phyloP scores from a whole-genome alignment of 371 early-diverging fungal genomes.

The Mortierella polycephala region DNA sequence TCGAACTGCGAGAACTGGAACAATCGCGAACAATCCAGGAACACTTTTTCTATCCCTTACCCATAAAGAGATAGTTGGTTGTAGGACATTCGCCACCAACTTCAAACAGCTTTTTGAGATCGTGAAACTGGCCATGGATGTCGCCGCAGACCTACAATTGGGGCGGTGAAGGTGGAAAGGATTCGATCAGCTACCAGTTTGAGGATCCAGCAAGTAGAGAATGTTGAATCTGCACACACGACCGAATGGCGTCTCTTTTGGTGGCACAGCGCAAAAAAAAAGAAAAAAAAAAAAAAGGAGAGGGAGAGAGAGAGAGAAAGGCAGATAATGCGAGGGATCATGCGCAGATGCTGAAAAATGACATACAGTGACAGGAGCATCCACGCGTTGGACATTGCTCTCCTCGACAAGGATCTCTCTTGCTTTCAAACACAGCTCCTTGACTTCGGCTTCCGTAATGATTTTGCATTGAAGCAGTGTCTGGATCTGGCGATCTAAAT shows the following conservation, averaged over 20 bases:
- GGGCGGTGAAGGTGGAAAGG: no score
- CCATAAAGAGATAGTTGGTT: constrained; percentile 98
- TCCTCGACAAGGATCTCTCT: constrained; percentile 96
- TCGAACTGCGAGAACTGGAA: neutral
- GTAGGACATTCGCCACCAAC: constrained; percentile 97
- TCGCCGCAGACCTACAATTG: constrained; percentile 95
- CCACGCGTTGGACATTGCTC: constrained; percentile 95
- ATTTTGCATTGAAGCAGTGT: constrained; percentile 90
- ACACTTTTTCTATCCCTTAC: constrained; percentile 53
- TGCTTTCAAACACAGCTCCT: constrained; percentile 92
- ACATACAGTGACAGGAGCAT: constrained; percentile 96
- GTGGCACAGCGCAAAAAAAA: no score
- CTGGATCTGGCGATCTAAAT: constrained; percentile 81
- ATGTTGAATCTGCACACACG: neutral
- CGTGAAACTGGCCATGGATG: constrained; percentile 99
- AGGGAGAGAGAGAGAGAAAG: no score
- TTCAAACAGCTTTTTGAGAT: constrained; percentile 94
- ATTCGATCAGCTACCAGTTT: no score
- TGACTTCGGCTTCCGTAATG: constrained; percentile 92
- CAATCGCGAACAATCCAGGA: neutral
- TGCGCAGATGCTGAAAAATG: neutral
- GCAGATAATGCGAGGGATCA: no score
- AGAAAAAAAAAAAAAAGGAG: neutral
- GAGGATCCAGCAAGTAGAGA: neutral
- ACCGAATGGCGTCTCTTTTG: no score